Conservation (phyloP, 1,284 basidiomycete species). For the Chalciporus sp. region DNA sequence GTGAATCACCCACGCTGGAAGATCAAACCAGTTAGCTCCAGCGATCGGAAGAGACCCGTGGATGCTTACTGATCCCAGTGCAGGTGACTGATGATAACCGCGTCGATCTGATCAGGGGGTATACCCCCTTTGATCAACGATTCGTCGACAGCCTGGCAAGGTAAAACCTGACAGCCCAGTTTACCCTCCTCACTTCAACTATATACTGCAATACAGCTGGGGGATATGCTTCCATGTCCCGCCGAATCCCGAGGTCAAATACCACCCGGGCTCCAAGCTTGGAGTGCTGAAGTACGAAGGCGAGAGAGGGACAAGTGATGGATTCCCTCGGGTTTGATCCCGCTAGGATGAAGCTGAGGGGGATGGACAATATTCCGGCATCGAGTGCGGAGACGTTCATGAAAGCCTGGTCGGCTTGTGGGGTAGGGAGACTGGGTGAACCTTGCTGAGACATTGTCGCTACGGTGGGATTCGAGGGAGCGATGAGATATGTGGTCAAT, state of each 20-base stretch:
- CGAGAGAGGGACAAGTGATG: slow-evolving; percentile 41
- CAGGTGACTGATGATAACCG: slow-evolving; percentile 49
- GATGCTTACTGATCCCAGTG: slow-evolving; percentile 41
- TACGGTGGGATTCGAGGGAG: no score
- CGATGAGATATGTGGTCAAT: no score
- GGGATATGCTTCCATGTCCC: slow-evolving; percentile 44
- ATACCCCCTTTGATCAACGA: slow-evolving; percentile 50
- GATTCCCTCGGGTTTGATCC: slow-evolving; percentile 32
- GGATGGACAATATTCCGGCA: slow-evolving; percentile 43
- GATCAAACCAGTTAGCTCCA: not conserved
- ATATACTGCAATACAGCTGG: slow-evolving; percentile 33
- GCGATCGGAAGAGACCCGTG: slow-evolving; percentile 30
- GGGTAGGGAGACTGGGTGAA: slow-evolving; percentile 43
- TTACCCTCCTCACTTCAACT: not conserved
- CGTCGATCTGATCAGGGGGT: slow-evolving; percentile 41
- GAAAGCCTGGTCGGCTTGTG: slow-evolving; percentile 42
- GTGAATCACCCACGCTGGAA: slow-evolving; percentile 41
- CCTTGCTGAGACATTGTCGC: not conserved
- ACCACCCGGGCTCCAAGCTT: slow-evolving; percentile 40
- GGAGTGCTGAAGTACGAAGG: slow-evolving; percentile 52
- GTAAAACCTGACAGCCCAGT: slow-evolving; percentile 30
- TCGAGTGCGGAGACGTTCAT: slow-evolving; percentile 51
- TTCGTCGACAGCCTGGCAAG: slow-evolving; percentile 46
- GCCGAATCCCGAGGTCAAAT: slow-evolving; percentile 55
- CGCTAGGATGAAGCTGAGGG: slow-evolving; percentile 40